Percentiles rank a stretch among this genome's conserved stretches.
Evolutionary conservation across 306 rosid species (phyloP).

Genomic region (Lathyrus aphaca): DNA sequence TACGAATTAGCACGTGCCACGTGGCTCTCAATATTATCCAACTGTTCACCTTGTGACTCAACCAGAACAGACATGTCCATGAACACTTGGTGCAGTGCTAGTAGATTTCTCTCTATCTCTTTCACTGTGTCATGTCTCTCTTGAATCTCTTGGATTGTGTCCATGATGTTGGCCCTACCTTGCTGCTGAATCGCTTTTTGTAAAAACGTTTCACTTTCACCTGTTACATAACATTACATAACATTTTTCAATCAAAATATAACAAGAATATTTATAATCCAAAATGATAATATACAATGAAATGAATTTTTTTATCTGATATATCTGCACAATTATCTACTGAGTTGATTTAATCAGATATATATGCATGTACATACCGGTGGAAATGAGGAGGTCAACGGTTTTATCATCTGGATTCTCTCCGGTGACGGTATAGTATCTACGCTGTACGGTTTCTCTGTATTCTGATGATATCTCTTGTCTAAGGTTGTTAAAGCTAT

Average conservation of each 20-base stretch:
- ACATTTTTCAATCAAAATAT: background rate
- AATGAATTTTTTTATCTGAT: no score
- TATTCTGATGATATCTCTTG: slow-evolving; percentile 82
- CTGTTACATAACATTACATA: slow-evolving; percentile 39
- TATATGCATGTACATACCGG: slow-evolving; percentile 46
- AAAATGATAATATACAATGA: background rate
- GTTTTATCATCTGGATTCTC: slow-evolving; percentile 89
- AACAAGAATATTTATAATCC: background rate
- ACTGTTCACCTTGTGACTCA: slow-evolving; percentile 78
- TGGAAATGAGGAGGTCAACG: slow-evolving; percentile 81
- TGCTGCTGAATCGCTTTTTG: slow-evolving; percentile 87
- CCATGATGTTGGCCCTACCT: slow-evolving; percentile 74
- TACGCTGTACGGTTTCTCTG: slow-evolving; percentile 80
- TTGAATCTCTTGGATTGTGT: slow-evolving; percentile 82
- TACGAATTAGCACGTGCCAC: slow-evolving; percentile 73
- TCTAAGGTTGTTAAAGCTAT: slow-evolving; percentile 64
- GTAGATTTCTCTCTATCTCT: slow-evolving; percentile 78
- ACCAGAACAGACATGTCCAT: slow-evolving; percentile 94
- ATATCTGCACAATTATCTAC: no score
- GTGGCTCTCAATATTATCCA: slow-evolving; percentile 88
- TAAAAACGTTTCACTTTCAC: slow-evolving; percentile 87
- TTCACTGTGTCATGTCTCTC: slow-evolving; percentile 88
- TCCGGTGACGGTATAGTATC: slow-evolving; percentile 90
- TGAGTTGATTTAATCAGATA: no score
- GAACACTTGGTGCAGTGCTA: slow-evolving; percentile 88